Base-by-base conservation (phyloP, 164 flowering plant species). In the Malania oleifera region DNA sequence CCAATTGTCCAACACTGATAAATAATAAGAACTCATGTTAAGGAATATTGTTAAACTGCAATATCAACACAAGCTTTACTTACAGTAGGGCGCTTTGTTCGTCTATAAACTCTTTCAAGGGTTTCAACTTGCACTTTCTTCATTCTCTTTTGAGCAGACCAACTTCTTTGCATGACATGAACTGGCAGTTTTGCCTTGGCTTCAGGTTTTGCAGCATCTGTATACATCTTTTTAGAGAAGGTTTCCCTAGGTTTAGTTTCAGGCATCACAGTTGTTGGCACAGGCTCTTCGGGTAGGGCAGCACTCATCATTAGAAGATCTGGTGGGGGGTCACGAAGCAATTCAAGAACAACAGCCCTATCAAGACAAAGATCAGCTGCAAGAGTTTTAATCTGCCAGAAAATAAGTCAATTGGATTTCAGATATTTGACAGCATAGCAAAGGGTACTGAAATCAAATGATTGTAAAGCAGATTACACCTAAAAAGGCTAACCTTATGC, bases 251-350 rank as follows among this genome's bases (percentile, higher is more conserved):
- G 47, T 68, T 69, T 65, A 17, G 63, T 54, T 64, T 78, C 78
- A 27, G 77, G 73, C 53, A 74, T 75, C 25, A 44, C 6, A 17
- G 58, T 52, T 35, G 61, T 51, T 47, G 78, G 65, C 14, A 52
- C 61, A 28, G 89, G 83, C 65, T 73, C 73, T 66, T 93, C 95
- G 19, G 96, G 91, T 60, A 95, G 75, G 51, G 90, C 59, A 62
- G 91, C 95, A 74, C 85, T 79, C 85, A 95, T 49, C 75, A 91
- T 54, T 29, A 95, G 58, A 64, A 95, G 95, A 38, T 75, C 63
- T 52, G 95, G 89, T 69, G 96, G 95, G 2, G 96, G 99, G 0
- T 88, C 83, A 39, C 97, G 93, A 51, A 95, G 96, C 72, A 88
- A 57, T 61, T 82, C 71, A 57, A 91, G 90, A 62, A 95, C 96